phyloP scores from a whole-genome alignment of 371 early-diverging fungal genomes.

The Funneliformis caledonium region DNA sequence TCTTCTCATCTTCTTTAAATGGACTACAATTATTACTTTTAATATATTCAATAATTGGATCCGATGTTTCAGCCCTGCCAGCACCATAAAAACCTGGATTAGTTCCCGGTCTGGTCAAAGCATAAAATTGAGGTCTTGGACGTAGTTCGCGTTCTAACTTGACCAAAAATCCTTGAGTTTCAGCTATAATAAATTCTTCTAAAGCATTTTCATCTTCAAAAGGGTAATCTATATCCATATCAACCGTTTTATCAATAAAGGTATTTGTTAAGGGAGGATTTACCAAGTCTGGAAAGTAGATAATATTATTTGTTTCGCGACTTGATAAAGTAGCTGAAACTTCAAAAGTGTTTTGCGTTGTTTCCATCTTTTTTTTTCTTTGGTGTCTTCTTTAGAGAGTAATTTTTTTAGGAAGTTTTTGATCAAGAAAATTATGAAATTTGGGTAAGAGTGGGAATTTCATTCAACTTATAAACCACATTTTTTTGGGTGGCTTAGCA shows the following conservation, averaged over 20 bases:
- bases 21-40: background rate
- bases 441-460: background rate
- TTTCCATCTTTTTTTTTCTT: background rate
- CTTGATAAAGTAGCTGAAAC: background rate
- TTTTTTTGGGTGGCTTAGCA: background rate
- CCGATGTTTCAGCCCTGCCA: background rate
- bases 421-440: background rate
- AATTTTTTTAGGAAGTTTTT: background rate
- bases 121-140: constrained; percentile 9
- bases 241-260: background rate
- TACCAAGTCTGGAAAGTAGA: constrained; percentile 15
- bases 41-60: background rate
- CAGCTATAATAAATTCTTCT: constrained; percentile 13
- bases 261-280: constrained; percentile 7
- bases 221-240: background rate
- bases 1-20: background rate
- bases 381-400: background rate
- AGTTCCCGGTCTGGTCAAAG: constrained; percentile 6
- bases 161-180: background rate
- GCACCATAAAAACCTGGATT: background rate
- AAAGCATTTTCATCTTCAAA: constrained; percentile 20
- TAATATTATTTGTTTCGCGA: constrained; percentile 1
- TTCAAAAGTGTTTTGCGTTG: background rate
- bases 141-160: background rate
- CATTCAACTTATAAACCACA: background rate